These are phyloP conservation scores for Phaffomyces antillensis DNA, from an alignment of 805 yeast genomes.

Conservation along the genomic window DNA sequence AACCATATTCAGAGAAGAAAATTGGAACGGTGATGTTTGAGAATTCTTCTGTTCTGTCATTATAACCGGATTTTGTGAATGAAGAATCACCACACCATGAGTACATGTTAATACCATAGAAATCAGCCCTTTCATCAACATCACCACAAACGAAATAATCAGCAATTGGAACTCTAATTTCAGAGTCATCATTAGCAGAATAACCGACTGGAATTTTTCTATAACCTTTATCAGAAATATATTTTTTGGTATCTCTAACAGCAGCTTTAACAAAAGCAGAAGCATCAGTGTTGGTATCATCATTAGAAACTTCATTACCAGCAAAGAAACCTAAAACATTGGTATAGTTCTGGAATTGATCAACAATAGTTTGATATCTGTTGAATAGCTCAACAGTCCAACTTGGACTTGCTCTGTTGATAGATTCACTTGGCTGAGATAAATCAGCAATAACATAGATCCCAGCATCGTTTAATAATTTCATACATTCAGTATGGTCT, in stretches of 20 bases:
- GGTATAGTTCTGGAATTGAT: constrained; percentile 59
- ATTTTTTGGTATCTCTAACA: constrained; percentile 65
- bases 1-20: constrained; percentile 81
- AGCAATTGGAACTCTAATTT: constrained; percentile 60
- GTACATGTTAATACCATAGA: constrained; percentile 85
- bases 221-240: constrained; percentile 54
- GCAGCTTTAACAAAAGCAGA: constrained; percentile 84
- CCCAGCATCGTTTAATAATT: constrained; percentile 60
- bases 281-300: constrained; percentile 57
- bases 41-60: constrained; percentile 57
- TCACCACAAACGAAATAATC: constrained; percentile 76
- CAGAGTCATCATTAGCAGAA: constrained; percentile 70
- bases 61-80: constrained; percentile 57
- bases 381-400: constrained; percentile 59
- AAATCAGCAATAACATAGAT: constrained; percentile 77
- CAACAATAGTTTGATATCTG: constrained; percentile 67
- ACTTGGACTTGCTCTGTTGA: constrained; percentile 53
- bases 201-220: constrained; percentile 74
- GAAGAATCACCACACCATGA: constrained; percentile 77
- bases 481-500: constrained; percentile 68
- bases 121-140: constrained; percentile 58
- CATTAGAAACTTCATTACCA: constrained; percentile 79
- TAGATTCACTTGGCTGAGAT: constrained; percentile 57
- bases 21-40: constrained; percentile 60
- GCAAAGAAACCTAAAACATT: constrained; percentile 79